Percentiles rank a stretch among this genome's conserved stretches.
These are phyloP conservation scores for Santalum album DNA, from an alignment of 164 flowering plant species.

Conservation along the genomic window DNA sequence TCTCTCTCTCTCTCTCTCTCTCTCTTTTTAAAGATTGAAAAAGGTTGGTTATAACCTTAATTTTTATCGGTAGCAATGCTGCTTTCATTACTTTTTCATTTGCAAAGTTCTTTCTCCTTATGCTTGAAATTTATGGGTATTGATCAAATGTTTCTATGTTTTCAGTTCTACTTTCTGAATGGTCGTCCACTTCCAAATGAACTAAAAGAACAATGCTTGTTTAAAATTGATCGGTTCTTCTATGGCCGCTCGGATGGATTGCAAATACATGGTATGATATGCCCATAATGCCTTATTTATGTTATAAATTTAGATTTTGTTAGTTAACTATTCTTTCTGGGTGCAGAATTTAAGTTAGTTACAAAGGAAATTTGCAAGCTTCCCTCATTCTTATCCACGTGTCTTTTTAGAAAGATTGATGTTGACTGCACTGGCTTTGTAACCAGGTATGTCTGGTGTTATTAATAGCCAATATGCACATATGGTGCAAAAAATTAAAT, in stretches of 20 bases:
- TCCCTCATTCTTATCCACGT: slow-evolving; percentile 86
- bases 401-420: slow-evolving; percentile 81
- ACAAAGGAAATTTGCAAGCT: slow-evolving; percentile 90
- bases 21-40: background rate
- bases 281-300: slow-evolving; percentile 5
- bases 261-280: slow-evolving; percentile 59
- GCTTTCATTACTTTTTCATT: no score
- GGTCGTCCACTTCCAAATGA: slow-evolving; percentile 91
- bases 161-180: slow-evolving; percentile 94
- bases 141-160: slow-evolving; percentile 7
- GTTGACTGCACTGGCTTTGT: slow-evolving; percentile 50
- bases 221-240: slow-evolving; percentile 57
- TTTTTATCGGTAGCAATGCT: no score
- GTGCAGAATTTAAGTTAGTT: slow-evolving; percentile 67
- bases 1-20: no score
- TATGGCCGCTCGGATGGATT: slow-evolving; percentile 69
- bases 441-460: slow-evolving; percentile 48
- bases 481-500: no score
- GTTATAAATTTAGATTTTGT: background rate
- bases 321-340: slow-evolving; percentile 5
- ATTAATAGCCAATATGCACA: background rate
- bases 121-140: no score
- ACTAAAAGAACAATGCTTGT: slow-evolving; percentile 58
- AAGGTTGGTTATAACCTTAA: no score
- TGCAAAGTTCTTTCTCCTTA: no score